These are phyloP conservation scores for Alnus glutinosa DNA, from an alignment of 306 rosid species.

Conservation along the genomic window DNA sequence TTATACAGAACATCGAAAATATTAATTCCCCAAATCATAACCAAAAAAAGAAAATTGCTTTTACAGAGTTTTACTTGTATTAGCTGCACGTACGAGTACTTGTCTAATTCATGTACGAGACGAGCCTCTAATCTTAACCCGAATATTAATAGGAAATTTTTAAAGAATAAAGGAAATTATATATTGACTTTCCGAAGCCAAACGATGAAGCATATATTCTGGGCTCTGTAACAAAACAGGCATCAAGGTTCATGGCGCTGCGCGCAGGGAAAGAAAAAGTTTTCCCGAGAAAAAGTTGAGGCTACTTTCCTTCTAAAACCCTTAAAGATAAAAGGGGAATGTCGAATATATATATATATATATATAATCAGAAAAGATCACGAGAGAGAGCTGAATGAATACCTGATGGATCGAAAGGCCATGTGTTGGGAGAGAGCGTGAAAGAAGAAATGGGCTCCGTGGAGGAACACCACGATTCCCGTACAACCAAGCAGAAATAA, in stretches of 20 bases:
- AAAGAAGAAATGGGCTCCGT: constrained; percentile 48
- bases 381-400: not conserved
- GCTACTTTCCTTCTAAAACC: not conserved
- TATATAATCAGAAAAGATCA: too few relatives aligned
- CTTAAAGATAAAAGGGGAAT: not conserved
- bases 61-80: too few relatives aligned
- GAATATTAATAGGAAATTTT: not conserved
- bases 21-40: not conserved
- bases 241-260: not conserved
- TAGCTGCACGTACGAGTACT: not conserved
- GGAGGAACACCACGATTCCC: constrained; percentile 46
- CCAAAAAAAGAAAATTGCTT: too few relatives aligned
- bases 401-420: constrained; percentile 51
- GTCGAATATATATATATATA: too few relatives aligned
- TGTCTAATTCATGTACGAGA: not conserved
- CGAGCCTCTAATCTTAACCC: not conserved
- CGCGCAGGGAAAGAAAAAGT: not conserved
- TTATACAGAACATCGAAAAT: not conserved
- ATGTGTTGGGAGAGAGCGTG: constrained; percentile 34
- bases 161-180: not conserved
- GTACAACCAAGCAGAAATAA: constrained; percentile 45
- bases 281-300: not conserved
- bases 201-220: not conserved
- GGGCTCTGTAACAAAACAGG: not conserved
- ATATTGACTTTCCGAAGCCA: not conserved